phyloP scores from a whole-genome alignment of 2,329 filamentous ascomycete species.

The Aureobasidium musti region DNA sequence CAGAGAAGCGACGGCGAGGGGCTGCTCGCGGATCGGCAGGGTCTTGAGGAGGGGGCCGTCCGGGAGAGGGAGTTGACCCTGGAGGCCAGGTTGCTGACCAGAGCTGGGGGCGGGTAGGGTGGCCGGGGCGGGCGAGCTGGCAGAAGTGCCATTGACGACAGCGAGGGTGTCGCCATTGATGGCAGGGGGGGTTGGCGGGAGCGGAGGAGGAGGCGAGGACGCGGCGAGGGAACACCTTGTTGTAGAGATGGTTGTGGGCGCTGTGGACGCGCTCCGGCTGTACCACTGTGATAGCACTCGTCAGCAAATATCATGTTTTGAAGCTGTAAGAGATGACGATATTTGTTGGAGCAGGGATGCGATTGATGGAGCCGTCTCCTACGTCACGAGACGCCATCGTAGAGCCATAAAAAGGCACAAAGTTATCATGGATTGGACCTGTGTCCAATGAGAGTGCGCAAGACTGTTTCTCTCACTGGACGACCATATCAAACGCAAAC shows the following conservation, averaged over 20 bases:
- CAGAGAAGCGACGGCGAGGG: neutral
- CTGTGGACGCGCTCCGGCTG: neutral
- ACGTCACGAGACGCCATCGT: neutral
- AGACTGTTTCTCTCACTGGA: neutral
- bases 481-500: neutral
- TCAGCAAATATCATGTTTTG: neutral
- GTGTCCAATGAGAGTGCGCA: neutral
- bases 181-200: neutral
- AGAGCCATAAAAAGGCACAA: neutral
- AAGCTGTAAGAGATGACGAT: neutral
- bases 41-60: neutral
- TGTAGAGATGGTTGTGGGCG: neutral
- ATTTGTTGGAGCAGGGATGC: neutral
- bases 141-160: neutral
- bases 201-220: neutral
- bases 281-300: neutral
- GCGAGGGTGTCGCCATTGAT: neutral
- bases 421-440: neutral
- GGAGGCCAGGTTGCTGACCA: neutral
- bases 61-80: neutral
- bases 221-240: neutral
- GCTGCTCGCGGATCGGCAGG: slow-evolving; percentile 10
- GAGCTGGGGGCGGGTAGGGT: neutral
- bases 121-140: neutral
- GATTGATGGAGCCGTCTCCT: neutral